Percentiles rank a stretch among this genome's conserved stretches.
Evolutionary conservation across 257 asterid genomes (phyloP).

Genomic region (Nicotiana paniculata): DNA sequence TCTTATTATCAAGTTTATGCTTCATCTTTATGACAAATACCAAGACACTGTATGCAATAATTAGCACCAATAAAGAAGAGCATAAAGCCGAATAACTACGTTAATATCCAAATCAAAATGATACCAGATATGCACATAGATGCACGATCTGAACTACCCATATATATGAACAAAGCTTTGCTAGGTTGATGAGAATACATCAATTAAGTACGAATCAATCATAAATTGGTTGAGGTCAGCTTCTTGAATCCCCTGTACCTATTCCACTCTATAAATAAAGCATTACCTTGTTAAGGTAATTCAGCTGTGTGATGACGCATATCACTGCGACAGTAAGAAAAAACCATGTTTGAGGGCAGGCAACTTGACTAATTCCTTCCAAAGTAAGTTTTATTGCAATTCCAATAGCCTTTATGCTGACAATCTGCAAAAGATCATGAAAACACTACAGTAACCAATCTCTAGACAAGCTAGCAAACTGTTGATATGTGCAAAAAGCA

Average conservation of each 20-base stretch:
- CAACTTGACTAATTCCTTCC: constrained; percentile 16
- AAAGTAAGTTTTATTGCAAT: constrained; percentile 20
- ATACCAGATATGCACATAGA: neutral
- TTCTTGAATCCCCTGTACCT: neutral
- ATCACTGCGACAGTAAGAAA: constrained; percentile 12
- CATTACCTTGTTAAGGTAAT: constrained; percentile 18
- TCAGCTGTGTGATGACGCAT: constrained; percentile 18
- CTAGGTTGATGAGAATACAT: neutral
- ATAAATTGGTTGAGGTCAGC: neutral
- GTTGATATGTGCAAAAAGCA: neutral
- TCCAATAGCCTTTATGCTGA: constrained; percentile 18
- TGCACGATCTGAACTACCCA: neutral
- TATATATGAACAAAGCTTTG: neutral
- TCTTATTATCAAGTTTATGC: neutral
- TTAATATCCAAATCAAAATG: neutral
- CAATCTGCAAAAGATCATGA: constrained; percentile 7
- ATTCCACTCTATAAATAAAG: neutral
- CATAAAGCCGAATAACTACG: neutral
- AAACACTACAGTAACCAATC: neutral
- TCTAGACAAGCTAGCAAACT: constrained; percentile 1
- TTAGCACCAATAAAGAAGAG: neutral
- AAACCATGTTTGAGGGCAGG: constrained; percentile 18
- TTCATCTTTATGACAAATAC: neutral
- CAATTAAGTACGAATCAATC: neutral
- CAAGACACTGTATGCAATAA: neutral